Conservation (phyloP, 1,284 basidiomycete genomes). For the Ustilago shanxiensis region DNA sequence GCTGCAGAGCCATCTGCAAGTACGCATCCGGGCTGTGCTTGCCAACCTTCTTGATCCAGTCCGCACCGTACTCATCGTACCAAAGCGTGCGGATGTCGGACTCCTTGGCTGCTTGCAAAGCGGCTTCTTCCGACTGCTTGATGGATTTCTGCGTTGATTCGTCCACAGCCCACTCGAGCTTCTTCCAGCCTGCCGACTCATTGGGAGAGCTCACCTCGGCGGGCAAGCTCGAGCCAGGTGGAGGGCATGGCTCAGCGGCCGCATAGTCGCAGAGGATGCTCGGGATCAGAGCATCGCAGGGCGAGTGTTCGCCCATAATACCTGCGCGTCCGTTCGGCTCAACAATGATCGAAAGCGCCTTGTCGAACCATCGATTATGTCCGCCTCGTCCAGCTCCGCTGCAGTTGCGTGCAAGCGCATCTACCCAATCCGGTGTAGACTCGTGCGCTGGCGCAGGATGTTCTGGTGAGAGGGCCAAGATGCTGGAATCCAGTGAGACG, state of each 20-base stretch:
- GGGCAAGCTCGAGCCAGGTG: slow-evolving; percentile 47
- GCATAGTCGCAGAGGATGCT: slow-evolving; percentile 90
- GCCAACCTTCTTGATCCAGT: slow-evolving; percentile 90
- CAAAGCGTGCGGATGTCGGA: slow-evolving; percentile 87
- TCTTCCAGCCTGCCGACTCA: slow-evolving; percentile 74
- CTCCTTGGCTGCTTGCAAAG: slow-evolving; percentile 78
- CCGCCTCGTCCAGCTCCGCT: slow-evolving; percentile 79
- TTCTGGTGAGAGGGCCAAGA: slow-evolving; percentile 69
- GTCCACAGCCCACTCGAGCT: slow-evolving; percentile 83
- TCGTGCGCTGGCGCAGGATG: slow-evolving; percentile 68
- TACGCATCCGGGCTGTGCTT: slow-evolving; percentile 88
- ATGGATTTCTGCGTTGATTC: slow-evolving; percentile 77
- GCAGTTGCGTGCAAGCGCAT: slow-evolving; percentile 83
- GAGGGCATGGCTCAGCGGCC: slow-evolving; percentile 74
- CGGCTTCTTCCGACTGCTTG: slow-evolving; percentile 76
- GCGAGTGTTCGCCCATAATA: slow-evolving; percentile 91
- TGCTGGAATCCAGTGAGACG: slow-evolving; percentile 75
- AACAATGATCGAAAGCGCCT: slow-evolving; percentile 84
- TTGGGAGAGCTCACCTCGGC: slow-evolving; percentile 52
- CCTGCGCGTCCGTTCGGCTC: slow-evolving; percentile 88
- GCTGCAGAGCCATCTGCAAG: slow-evolving; percentile 91
- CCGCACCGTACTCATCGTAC: slow-evolving; percentile 86
- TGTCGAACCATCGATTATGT: slow-evolving; percentile 93
- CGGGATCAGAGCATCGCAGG: slow-evolving; percentile 90
- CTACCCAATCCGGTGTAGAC: slow-evolving; percentile 78